Percentiles rank a stretch among this genome's conserved stretches.
Conservation (phyloP, 768 basidiomycete genomes). For the Terana coerulea region DNA sequence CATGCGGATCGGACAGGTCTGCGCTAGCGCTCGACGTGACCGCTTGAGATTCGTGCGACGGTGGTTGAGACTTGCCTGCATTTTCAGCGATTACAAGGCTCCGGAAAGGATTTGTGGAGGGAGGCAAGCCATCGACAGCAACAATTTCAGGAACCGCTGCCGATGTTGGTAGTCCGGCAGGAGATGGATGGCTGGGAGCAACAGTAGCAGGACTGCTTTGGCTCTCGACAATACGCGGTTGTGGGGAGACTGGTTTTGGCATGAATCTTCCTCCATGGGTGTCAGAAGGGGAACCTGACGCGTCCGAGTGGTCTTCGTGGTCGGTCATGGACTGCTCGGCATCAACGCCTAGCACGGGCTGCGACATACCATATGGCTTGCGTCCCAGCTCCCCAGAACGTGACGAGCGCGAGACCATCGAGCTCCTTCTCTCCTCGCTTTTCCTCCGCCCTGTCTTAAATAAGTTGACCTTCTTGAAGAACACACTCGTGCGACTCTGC, state of each 20-base stretch:
- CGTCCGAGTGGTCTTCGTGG: conserved; percentile 12
- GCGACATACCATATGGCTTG: conserved; percentile 19
- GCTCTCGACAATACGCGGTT: background rate
- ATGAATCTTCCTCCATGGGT: background rate
- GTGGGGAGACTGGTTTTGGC: background rate
- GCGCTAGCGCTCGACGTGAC: too few species aligned
- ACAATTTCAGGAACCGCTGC: background rate
- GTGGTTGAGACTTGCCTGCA: too few species aligned
- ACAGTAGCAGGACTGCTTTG: background rate
- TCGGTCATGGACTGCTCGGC: conserved; percentile 9
- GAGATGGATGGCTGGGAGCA: too few species aligned
- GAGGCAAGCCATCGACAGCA: background rate
- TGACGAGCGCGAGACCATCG: conserved; percentile 7
- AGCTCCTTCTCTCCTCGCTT: conserved; percentile 13
- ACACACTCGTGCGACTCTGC: conserved; percentile 24
- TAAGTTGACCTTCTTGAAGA: conserved; percentile 25
- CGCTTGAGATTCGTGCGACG: too few species aligned
- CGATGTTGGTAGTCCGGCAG: background rate
- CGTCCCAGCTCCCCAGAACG: conserved; percentile 23
- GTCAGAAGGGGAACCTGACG: conserved; percentile 2
- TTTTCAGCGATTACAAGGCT: too few species aligned
- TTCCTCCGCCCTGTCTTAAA: conserved; percentile 14
- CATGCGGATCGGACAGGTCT: too few species aligned
- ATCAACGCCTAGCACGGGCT: conserved; percentile 14
- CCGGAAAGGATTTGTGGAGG: background rate